Evolutionary conservation across 169 alveolate genomes (phyloP).

Genomic region (Eimeria necatrix): DNA sequence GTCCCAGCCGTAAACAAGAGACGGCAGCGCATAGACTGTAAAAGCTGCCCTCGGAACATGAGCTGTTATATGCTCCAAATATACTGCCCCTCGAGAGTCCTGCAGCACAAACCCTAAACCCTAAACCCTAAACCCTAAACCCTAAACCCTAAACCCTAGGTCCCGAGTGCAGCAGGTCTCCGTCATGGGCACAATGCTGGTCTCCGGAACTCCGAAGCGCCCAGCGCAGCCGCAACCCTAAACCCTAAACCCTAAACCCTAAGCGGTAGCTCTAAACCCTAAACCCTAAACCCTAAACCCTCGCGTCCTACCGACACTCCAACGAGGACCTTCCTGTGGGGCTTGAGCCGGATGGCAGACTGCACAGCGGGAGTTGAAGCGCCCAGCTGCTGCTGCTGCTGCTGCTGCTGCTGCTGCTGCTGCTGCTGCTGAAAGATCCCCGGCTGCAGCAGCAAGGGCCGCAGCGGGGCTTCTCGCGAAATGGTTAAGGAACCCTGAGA

Average conservation of each 20-base stretch:
- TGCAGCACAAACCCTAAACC: too few relatives aligned
- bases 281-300: too few relatives aligned
- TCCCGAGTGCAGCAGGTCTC: too few relatives aligned
- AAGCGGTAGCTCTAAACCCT: too few relatives aligned
- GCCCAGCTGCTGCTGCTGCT: neutral
- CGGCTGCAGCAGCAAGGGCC: neutral
- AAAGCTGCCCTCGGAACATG: neutral
- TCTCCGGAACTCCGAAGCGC: too few relatives aligned
- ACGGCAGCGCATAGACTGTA: neutral
- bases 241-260: too few relatives aligned
- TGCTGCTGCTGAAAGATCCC: too few relatives aligned
- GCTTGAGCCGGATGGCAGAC: neutral
- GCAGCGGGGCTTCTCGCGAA: neutral
- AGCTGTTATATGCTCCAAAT: neutral
- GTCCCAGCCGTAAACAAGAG: neutral
- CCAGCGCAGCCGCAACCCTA: too few relatives aligned
- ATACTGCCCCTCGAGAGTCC: slow-evolving; percentile 1
- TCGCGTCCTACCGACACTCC: neutral
- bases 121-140: neutral
- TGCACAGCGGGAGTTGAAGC: neutral
- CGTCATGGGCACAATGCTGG: too few relatives aligned
- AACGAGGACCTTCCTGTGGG: neutral
- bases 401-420: too few relatives aligned
- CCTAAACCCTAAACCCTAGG: too few relatives aligned
- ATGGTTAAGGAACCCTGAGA: neutral